phyloP scores from a whole-genome alignment of 257 asterid genomes.

The Ligustrum vulgare region DNA sequence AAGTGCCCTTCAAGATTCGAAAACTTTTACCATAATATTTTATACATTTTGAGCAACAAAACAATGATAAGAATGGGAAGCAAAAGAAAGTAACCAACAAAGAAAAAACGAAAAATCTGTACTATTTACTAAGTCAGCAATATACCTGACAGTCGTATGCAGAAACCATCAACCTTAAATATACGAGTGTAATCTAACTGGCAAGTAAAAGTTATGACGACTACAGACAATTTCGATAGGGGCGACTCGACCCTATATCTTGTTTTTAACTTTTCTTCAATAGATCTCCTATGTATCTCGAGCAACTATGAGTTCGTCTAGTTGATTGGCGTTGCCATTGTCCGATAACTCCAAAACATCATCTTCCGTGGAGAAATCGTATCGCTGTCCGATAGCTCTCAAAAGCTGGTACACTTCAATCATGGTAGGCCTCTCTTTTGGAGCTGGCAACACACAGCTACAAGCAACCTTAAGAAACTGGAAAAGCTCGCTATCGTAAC shows the following conservation, averaged over 20 bases:
- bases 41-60: no score
- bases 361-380: slow-evolving; percentile 38
- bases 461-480: slow-evolving; percentile 53
- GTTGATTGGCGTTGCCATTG: slow-evolving; percentile 25
- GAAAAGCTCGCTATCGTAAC: slow-evolving; percentile 40
- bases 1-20: no score
- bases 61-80: no score
- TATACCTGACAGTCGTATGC: background rate
- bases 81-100: background rate
- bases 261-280: slow-evolving; percentile 23
- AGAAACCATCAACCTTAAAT: background rate
- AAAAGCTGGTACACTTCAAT: slow-evolving; percentile 51
- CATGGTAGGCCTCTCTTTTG: slow-evolving; percentile 57
- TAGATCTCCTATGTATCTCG: slow-evolving; percentile 29
- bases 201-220: background rate
- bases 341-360: slow-evolving; percentile 37
- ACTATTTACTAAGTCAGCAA: no score
- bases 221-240: slow-evolving; percentile 15
- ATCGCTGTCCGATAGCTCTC: slow-evolving; percentile 45
- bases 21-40: no score
- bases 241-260: slow-evolving; percentile 3
- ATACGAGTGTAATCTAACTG: background rate
- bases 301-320: slow-evolving; percentile 51
- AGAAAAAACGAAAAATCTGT: background rate
- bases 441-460: slow-evolving; percentile 44